phyloP scores from a whole-genome alignment of 257 asterid species.

The Rubia yunnanensis region DNA sequence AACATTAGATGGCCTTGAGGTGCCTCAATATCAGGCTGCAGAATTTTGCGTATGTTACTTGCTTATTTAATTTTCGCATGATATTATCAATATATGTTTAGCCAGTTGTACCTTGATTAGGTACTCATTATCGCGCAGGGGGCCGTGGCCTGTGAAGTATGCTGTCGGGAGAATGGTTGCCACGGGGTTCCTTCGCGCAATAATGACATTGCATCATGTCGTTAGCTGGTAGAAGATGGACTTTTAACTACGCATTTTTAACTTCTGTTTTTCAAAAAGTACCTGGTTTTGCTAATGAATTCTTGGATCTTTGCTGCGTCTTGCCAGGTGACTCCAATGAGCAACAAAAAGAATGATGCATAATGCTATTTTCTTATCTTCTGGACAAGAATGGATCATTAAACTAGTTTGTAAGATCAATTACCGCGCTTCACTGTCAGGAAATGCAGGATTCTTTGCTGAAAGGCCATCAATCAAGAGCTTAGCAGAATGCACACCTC shows the following conservation, averaged over 20 bases:
- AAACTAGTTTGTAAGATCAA: neutral
- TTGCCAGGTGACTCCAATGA: constrained; percentile 27
- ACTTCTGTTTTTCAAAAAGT: no score
- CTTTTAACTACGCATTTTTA: no score
- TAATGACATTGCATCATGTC: neutral
- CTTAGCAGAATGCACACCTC: constrained; percentile 49
- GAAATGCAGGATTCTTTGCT: constrained; percentile 24
- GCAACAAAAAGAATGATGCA: constrained; percentile 8
- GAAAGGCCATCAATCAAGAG: constrained; percentile 43
- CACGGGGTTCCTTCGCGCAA: constrained; percentile 31
- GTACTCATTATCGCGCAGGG: constrained; percentile 27
- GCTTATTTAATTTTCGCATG: no score
- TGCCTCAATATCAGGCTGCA: constrained; percentile 79
- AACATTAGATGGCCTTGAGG: constrained; percentile 65
- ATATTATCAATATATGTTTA: neutral
- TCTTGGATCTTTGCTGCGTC: constrained; percentile 43
- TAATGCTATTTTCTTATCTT: neutral
- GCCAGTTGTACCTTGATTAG: constrained; percentile 49
- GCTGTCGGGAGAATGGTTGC: constrained; percentile 66
- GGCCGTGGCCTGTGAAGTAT: constrained; percentile 70
- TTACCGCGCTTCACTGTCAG: constrained; percentile 35
- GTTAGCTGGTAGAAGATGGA: neutral
- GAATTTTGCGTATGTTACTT: no score
- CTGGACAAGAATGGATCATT: neutral
- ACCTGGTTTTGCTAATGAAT: constrained; percentile 61